Base-by-base conservation (phyloP, 495 filamentous ascomycete species). In the Immersiella caudata region DNA sequence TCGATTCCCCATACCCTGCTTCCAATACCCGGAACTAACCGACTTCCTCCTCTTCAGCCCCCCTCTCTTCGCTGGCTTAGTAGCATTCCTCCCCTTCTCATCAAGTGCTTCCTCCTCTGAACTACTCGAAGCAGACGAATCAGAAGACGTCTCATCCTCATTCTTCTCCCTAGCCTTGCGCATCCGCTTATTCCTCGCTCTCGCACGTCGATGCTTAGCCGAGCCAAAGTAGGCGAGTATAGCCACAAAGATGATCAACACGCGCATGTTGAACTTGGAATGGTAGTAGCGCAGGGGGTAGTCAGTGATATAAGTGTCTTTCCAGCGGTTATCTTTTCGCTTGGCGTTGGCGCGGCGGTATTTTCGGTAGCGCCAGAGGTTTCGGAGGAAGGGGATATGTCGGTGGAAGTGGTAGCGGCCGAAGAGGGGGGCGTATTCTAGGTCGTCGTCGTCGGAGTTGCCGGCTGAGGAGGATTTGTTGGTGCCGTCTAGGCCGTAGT, bases 381-480 rank as follows among this genome's bases (percentile, higher is more conserved):
- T 14, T 0, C 69, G 61, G 0, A 71, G 16, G 6, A 56, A 27
- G 16, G 69, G 66, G 52, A 71, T 68, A 7, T 49, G 6, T 0
- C n/a, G 16, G 52, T 71, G 69, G 57, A 71, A 68, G 12, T 35
- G 35, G 21, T 24, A 68, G 26, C 52, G 35, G 0, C 66, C 62
- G 14, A 71, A 68, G 7, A 71, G 18, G 1, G 59, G 66, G 0
- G 69, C 69, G 24, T 68, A 71, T 0, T 18, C 0, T 14, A 18
- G 1, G 1, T 35, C 16, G 8, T 49, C 20, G 33, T 25, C 21
- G 36, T 46, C 36, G 1, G 21, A 33, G 35, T 49, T 20, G 18
- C 33, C 24, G 27, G 26, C 62, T 7, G 18, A 2, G 12, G 18
- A 16, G 26, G 61, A 54, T 26, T 54, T 55, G 46, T 35, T 33